Evolutionary conservation across 371 early-diverging fungal genomes (phyloP).

Genomic region (Smittium mucronatum): DNA sequence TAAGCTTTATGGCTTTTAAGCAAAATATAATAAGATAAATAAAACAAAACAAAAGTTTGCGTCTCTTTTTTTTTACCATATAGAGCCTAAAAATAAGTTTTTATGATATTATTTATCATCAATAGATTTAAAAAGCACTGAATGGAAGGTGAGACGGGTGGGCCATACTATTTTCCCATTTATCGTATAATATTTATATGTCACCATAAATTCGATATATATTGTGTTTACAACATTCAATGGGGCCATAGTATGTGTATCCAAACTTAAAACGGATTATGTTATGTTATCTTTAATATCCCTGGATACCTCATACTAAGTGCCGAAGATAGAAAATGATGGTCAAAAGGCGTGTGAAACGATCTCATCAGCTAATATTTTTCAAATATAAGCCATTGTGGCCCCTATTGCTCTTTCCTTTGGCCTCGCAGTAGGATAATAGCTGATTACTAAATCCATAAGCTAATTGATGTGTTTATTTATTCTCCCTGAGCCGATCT

Average conservation of each 20-base stretch:
- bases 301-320: neutral
- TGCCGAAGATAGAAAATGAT: neutral
- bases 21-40: too few relatives aligned
- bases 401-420: neutral
- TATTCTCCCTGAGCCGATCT: neutral
- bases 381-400: neutral
- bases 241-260: neutral
- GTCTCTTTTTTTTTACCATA: too few relatives aligned
- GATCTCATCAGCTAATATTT: neutral
- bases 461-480: neutral
- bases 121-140: too few relatives aligned
- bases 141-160: too few relatives aligned
- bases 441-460: neutral
- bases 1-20: too few relatives aligned
- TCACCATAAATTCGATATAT: too few relatives aligned
- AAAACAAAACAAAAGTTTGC: too few relatives aligned
- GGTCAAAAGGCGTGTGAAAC: neutral
- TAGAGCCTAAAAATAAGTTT: too few relatives aligned
- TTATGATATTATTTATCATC: too few relatives aligned
- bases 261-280: neutral
- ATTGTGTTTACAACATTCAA: too few relatives aligned
- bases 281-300: neutral
- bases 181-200: too few relatives aligned
- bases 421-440: neutral
- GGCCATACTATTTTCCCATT: too few relatives aligned